phyloP scores from a whole-genome alignment of 2,329 filamentous ascomycete species.

The Paraphoma chrysanthemicola region DNA sequence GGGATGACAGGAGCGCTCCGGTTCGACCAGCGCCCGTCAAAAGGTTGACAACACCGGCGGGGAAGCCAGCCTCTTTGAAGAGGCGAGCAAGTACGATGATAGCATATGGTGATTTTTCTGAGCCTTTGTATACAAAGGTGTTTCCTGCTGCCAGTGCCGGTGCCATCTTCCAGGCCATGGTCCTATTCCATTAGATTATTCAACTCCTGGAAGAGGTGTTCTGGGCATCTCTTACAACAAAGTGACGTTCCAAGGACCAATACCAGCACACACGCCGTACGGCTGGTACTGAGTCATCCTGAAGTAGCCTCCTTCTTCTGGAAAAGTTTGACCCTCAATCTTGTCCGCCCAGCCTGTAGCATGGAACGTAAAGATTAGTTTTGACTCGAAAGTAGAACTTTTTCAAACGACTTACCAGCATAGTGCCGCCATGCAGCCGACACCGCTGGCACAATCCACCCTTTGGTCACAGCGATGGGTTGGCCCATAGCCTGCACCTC shows the following conservation, averaged over 20 bases:
- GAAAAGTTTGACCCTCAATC: constrained; percentile 27
- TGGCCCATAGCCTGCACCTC: constrained; percentile 80
- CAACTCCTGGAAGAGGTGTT: no score
- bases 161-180: constrained; percentile 35
- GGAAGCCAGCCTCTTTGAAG: constrained; percentile 44
- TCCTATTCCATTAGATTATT: constrained; percentile 8
- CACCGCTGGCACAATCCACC: constrained; percentile 49
- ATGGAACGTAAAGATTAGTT: no score
- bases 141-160: constrained; percentile 44
- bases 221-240: constrained; percentile 14
- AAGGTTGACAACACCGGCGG: constrained; percentile 51
- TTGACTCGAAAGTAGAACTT: no score
- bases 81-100: constrained; percentile 30
- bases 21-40: constrained; percentile 38
- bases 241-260: constrained; percentile 39
- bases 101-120: constrained; percentile 36
- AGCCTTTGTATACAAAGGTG: constrained; percentile 37
- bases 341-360: constrained; percentile 63
- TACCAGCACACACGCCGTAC: constrained; percentile 38
- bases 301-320: constrained; percentile 9
- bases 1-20: constrained; percentile 46
- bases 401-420: neutral
- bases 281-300: constrained; percentile 31
- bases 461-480: constrained; percentile 58
- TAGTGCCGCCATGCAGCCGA: constrained; percentile 63